These are phyloP conservation scores for Grifola frondosa DNA, from an alignment of 1,284 basidiomycete genomes.

Conservation along the genomic window DNA sequence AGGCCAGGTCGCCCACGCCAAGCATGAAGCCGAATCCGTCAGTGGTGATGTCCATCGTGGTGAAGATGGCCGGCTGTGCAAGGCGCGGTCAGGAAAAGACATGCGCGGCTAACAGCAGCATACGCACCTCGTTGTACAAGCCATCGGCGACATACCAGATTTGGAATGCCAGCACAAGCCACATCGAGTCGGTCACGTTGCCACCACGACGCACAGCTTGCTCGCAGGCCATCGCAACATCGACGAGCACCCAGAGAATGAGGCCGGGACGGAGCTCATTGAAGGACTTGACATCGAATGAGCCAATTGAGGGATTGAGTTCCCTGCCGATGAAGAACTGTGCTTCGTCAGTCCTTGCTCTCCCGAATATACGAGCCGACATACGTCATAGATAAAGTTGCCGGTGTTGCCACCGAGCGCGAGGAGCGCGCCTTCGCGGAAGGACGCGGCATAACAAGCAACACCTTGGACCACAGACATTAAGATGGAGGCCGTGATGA, in stretches of 20 bases:
- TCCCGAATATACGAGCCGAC: slow-evolving; percentile 29
- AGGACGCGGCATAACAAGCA: slow-evolving; percentile 76
- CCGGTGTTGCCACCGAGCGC: slow-evolving; percentile 93
- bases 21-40: slow-evolving; percentile 99
- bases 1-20: slow-evolving; percentile 87
- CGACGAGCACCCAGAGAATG: slow-evolving; percentile 91
- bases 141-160: slow-evolving; percentile 85
- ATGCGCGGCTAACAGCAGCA: background rate
- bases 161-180: slow-evolving; percentile 87
- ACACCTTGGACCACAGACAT: slow-evolving; percentile 80
- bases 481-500: slow-evolving; percentile 80
- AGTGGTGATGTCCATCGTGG: slow-evolving; percentile 97
- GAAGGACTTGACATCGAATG: slow-evolving; percentile 96
- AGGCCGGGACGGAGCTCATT: slow-evolving; percentile 95
- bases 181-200: slow-evolving; percentile 88
- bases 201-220: slow-evolving; percentile 84
- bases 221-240: slow-evolving; percentile 90
- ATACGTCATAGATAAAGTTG: slow-evolving; percentile 87
- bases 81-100: background rate
- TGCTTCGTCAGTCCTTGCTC: slow-evolving; percentile 2
- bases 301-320: slow-evolving; percentile 87
- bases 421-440: slow-evolving; percentile 67
- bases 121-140: slow-evolving; percentile 82
- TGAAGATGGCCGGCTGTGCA: slow-evolving; percentile 77
- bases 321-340: slow-evolving; percentile 98